Base-by-base conservation (phyloP, 2,329 filamentous ascomycete species). In the Cadophora sp. region DNA sequence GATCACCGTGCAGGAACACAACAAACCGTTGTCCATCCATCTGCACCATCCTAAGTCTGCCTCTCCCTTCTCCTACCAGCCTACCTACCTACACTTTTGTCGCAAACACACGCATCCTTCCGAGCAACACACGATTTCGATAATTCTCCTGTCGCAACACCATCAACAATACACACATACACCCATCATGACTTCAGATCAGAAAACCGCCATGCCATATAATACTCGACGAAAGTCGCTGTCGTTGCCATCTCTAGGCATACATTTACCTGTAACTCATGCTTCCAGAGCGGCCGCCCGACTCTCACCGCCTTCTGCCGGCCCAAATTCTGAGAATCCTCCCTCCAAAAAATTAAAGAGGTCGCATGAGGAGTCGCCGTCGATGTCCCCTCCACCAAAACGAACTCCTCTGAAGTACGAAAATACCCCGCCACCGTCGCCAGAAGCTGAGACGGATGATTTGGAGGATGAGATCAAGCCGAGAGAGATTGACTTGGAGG, bases 221-320 rank as follows among this genome's bases (percentile, higher is more conserved):
- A 97, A 97, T 81, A 98, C 95, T 73, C 92, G 95, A 81, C 91
- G 94, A 81, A 98, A 98, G 84, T 97, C 94, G 77, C 84, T 99
- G 73, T 97, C 94, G 70, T 85, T 98, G 77, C 92, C 93, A 68
- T 96, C 94, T 73, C 87, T 98, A 76, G 96, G 96, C 79, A 97
- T 98, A 75, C 92, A 96, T 76, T 85, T 97, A 71, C 90, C 92
- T 71, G 87, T 91, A 75, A 83, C 85, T 74, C 83, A 89, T 75
- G 85, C 88, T 75, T 81, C 87, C 70, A 83, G 87, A 81, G 81
- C 83, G 80, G 81, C 83, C 71, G 75, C 76, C 53, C 74, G 76
- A 70, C 72, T 75, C 70, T 75, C 77, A 76, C 75, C 77, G 73
- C 77, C 76, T 75, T 75, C 76, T 45, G 50, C 73, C 59, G 70